A percentile compares a stretch with the other conserved stretches of the same genome.
phyloP scores from a whole-genome alignment of 176 grass and related monocot genomes.

The Oryza rufipogon region DNA sequence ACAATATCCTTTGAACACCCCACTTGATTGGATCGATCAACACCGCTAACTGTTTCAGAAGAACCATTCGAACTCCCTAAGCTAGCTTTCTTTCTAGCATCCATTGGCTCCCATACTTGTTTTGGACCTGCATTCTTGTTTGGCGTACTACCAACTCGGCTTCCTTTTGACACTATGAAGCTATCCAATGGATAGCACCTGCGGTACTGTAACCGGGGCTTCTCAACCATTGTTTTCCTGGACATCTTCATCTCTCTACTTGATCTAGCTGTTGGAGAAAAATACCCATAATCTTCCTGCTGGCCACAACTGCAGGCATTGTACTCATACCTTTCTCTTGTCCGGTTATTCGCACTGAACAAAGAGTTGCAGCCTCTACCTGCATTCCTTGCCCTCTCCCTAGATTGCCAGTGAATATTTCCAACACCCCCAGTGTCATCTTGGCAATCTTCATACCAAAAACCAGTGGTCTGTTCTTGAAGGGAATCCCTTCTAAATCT shows the following conservation, averaged over 20 bases:
- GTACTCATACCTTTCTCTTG: conserved; percentile 55
- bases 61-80: conserved; percentile 36
- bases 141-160: conserved; percentile 42
- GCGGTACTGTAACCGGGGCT: conserved; percentile 63
- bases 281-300: conserved; percentile 58
- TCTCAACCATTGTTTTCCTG: conserved; percentile 50
- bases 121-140: conserved; percentile 64
- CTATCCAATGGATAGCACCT: conserved; percentile 59
- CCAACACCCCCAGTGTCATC: conserved; percentile 28
- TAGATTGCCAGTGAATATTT: conserved; percentile 47
- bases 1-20: conserved; percentile 27
- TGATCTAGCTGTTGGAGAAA: conserved; percentile 31
- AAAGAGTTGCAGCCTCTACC: conserved; percentile 48
- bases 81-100: conserved; percentile 59
- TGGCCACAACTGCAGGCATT: conserved; percentile 65
- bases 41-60: conserved; percentile 12
- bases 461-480: conserved; percentile 37
- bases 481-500: conserved; percentile 56
- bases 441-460: conserved; percentile 51
- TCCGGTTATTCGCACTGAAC: conserved; percentile 43
- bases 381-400: conserved; percentile 49
- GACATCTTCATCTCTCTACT: conserved; percentile 52
- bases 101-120: conserved; percentile 90
- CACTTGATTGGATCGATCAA: conserved; percentile 29
- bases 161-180: conserved; percentile 52